Base-by-base conservation (phyloP, 2,329 filamentous ascomycete genomes). In the Herpotrichia juniperi region DNA sequence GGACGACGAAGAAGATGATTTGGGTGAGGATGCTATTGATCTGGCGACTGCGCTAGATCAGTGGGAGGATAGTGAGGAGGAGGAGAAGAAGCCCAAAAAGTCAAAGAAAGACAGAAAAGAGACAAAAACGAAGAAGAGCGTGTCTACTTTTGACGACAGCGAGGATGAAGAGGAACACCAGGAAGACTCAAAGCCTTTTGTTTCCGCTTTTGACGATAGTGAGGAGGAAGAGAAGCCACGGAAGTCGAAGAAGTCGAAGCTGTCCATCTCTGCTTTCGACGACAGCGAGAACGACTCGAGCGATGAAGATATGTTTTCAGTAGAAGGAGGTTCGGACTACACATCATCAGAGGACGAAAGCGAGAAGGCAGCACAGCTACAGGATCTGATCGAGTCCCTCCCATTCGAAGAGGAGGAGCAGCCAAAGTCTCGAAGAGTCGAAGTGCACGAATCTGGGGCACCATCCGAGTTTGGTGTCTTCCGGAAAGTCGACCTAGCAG, bases 401-500 rank as follows among this genome's bases (percentile, higher is more conserved):
- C 74, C 78, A 19, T 70, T 72, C 21, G 76, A 77, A 42, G 65
- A 65, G 28, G 74, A 72, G 42, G 69, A 51, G 61, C 66, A 42
- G 69, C 74, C 48, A 44, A 69, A 46, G 63, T 62, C 53, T 55
- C 71, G 62, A 61, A 67, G 54, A 57, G 66, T 70, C 51, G 78
- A 78, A 54, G 81, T 81, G 9, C 62, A 88, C 45, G 84, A 89
- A 57, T 83, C 84, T 16, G 81, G 81, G 45, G 81, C 83, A n/a
- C 83, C 83, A 1, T 83, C 83, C 1, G 84, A 89, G 25, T 80
- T 82, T 64, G 78, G 82, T 9, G 72, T 83, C 28, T 85, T 86
- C 53, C 78, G 83, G 49, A 90, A 92, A 69, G 83, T 96, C 53
- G 87, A 86, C 30, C 78, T 96, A 16, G 84, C 87, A 53, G 91